Evolutionary conservation across 805 yeast genomes (phyloP).

Genomic region (Candida vaughaniae): DNA sequence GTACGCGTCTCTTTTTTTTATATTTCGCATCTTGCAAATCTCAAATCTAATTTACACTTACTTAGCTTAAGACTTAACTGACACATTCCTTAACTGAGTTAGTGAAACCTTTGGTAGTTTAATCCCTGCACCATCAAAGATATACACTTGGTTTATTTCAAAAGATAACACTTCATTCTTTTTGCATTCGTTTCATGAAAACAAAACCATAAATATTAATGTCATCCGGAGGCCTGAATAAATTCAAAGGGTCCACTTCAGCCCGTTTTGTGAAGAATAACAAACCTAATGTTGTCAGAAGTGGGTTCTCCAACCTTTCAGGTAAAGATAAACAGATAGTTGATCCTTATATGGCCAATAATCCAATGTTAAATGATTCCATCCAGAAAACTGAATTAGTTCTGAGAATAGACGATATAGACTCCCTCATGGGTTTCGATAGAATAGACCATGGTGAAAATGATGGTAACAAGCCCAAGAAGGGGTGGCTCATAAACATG

Average conservation of each 20-base stretch:
- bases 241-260: constrained; percentile 48
- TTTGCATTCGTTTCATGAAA: too few relatives aligned
- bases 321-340: constrained; percentile 10
- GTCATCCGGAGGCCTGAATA: background rate
- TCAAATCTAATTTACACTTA: too few relatives aligned
- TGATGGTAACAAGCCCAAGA: constrained; percentile 44
- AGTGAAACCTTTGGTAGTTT: too few relatives aligned
- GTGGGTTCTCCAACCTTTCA: constrained; percentile 1
- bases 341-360: constrained; percentile 26
- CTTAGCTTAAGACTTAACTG: too few relatives aligned
- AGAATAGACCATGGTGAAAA: constrained; percentile 70
- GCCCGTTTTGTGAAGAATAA: constrained; percentile 53
- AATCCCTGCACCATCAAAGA: too few relatives aligned
- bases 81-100: too few relatives aligned
- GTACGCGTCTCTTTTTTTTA: constrained; percentile 2
- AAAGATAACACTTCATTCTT: too few relatives aligned
- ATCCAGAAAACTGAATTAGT: constrained; percentile 52
- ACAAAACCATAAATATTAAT: too few relatives aligned
- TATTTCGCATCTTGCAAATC: too few relatives aligned
- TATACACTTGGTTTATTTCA: too few relatives aligned
- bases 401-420: constrained; percentile 64
- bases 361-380: constrained; percentile 38
- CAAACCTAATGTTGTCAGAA: constrained; percentile 14
- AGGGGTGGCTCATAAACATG: constrained; percentile 95
- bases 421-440: constrained; percentile 84